phyloP scores from a whole-genome alignment of 2,329 filamentous ascomycete genomes.

The Aspergillus persii region DNA sequence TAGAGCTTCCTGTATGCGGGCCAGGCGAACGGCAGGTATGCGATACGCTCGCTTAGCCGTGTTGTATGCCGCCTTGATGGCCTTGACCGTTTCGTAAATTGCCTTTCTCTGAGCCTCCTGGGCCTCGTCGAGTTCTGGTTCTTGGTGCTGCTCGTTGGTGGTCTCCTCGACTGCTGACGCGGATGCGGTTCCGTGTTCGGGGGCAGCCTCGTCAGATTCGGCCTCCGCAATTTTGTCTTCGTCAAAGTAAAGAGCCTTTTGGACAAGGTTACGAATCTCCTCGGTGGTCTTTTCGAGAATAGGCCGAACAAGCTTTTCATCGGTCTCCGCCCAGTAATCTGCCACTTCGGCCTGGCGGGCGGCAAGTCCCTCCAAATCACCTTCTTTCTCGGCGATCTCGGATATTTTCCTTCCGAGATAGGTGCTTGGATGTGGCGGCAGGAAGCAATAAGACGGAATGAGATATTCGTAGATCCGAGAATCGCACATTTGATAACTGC shows the following conservation, averaged over 20 bases:
- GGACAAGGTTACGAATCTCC: slow-evolving; percentile 39
- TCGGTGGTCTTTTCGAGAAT: slow-evolving; percentile 51
- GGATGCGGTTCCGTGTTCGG: not conserved
- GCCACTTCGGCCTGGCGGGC: slow-evolving; percentile 73
- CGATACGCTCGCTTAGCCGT: slow-evolving; percentile 82
- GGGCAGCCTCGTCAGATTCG: not conserved
- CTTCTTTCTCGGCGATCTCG: slow-evolving; percentile 72
- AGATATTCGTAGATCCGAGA: slow-evolving; percentile 97
- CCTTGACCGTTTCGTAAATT: slow-evolving; percentile 65
- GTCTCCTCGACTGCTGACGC: not conserved
- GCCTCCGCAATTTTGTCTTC: slow-evolving; percentile 34
- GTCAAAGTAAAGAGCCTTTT: slow-evolving; percentile 41
- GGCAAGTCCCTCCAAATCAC: slow-evolving; percentile 66
- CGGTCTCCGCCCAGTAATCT: slow-evolving; percentile 77
- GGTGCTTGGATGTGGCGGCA: slow-evolving; percentile 87
- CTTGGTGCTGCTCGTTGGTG: slow-evolving; percentile 2
- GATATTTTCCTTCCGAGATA: slow-evolving; percentile 80
- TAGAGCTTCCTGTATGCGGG: slow-evolving; percentile 73
- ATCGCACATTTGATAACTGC: slow-evolving; percentile 91
- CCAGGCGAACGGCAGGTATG: slow-evolving; percentile 67
- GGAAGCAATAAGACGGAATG: slow-evolving; percentile 86
- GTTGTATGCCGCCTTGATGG: slow-evolving; percentile 79
- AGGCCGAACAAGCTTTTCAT: slow-evolving; percentile 76
- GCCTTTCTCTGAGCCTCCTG: slow-evolving; percentile 39
- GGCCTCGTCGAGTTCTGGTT: slow-evolving; percentile 13